A percentile compares a stretch with the other conserved stretches of the same genome.
These are phyloP conservation scores for Cadophora malorum DNA, from an alignment of 2,329 filamentous ascomycete species.

Conservation along the genomic window DNA sequence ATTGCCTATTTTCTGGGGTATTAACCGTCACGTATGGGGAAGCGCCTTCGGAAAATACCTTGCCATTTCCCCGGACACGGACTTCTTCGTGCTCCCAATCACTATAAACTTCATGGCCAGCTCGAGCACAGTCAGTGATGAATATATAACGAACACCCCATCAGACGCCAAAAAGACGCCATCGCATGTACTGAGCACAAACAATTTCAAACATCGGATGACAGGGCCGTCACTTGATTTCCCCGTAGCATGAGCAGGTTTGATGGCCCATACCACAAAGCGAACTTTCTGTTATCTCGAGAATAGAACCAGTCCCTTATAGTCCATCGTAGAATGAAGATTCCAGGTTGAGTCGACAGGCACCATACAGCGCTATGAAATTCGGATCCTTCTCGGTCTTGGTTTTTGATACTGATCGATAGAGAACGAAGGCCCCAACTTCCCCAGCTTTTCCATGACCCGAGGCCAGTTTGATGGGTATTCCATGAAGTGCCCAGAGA, in stretches of 20 bases:
- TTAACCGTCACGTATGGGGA: neutral
- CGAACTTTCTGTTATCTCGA: neutral
- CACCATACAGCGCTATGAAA: neutral
- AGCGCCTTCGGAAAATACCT: neutral
- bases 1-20: slow-evolving; percentile 12
- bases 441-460: neutral
- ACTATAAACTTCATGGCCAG: neutral
- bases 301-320: neutral
- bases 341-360: neutral
- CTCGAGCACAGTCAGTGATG: neutral
- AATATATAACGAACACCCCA: neutral
- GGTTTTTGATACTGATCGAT: neutral
- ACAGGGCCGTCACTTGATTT: slow-evolving; percentile 10
- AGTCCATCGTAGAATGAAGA: neutral
- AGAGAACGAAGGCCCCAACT: neutral
- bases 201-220: slow-evolving; percentile 12
- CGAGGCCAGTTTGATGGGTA: neutral
- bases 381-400: neutral
- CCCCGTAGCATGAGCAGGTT: neutral
- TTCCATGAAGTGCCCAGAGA: neutral
- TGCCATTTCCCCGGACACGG: neutral
- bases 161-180: slow-evolving; percentile 11
- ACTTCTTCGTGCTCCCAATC: neutral
- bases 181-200: slow-evolving; percentile 1
- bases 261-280: neutral